Conservation (phyloP, 805 yeast species). For the Ogataea sp. region DNA sequence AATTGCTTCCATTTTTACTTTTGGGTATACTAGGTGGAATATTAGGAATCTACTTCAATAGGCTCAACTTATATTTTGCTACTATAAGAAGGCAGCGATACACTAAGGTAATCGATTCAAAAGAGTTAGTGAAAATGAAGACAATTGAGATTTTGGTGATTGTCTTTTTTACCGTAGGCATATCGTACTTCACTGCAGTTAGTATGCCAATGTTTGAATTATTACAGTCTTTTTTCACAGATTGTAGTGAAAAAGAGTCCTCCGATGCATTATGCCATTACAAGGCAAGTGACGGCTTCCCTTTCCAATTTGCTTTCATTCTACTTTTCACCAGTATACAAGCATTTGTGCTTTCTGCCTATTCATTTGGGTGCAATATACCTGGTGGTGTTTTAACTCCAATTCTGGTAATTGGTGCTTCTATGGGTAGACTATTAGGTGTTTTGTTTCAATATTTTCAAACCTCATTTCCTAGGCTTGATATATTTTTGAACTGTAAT, state of each 20-base stretch:
- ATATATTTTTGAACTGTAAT: slow-evolving; percentile 31
- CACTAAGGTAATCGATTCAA: slow-evolving; percentile 11
- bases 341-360: slow-evolving; percentile 55
- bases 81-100: slow-evolving; percentile 19
- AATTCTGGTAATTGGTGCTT: slow-evolving; percentile 53
- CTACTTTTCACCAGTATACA: slow-evolving; percentile 33
- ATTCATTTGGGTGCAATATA: slow-evolving; percentile 59
- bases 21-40: slow-evolving; percentile 67
- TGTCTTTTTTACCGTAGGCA: slow-evolving; percentile 41
- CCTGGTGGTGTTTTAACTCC: slow-evolving; percentile 68
- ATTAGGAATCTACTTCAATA: slow-evolving; percentile 48
- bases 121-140: slow-evolving; percentile 13
- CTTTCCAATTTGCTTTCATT: slow-evolving; percentile 23
- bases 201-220: slow-evolving; percentile 47
- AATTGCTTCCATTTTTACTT: slow-evolving; percentile 61
- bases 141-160: slow-evolving; percentile 41
- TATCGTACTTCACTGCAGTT: slow-evolving; percentile 46
- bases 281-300: slow-evolving; percentile 17
- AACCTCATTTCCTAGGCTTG: slow-evolving; percentile 24
- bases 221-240: slow-evolving; percentile 59
- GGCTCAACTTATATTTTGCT: slow-evolving; percentile 38
- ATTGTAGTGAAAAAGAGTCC: slow-evolving; percentile 33
- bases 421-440: slow-evolving; percentile 50
- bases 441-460: slow-evolving; percentile 43
- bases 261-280: background rate